A percentile compares a stretch with the other conserved stretches of the same genome.
Conservation (phyloP, 345 rosid genomes). For the Firmiana major region DNA sequence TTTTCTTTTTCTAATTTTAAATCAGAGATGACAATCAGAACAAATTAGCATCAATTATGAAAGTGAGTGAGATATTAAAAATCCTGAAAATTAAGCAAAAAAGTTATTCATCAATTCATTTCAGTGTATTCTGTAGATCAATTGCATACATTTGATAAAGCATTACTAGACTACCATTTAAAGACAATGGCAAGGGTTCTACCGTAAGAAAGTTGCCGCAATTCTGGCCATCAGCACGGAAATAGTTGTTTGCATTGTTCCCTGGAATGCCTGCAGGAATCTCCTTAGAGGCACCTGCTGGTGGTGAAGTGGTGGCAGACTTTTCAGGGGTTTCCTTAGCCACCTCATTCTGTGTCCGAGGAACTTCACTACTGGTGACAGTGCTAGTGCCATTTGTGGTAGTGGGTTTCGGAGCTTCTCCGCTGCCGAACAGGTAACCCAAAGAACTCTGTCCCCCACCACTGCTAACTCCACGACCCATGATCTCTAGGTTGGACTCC, state of each 20-base stretch:
- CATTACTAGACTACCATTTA: not conserved
- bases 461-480: slow-evolving; percentile 86
- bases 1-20: not conserved
- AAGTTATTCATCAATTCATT: not conserved
- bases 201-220: slow-evolving; percentile 75
- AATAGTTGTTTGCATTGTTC: slow-evolving; percentile 57
- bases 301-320: slow-evolving; percentile 25
- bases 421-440: slow-evolving; percentile 74
- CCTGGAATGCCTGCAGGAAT: slow-evolving; percentile 67
- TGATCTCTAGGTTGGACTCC: slow-evolving; percentile 24
- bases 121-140: not conserved
- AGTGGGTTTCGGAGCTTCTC: slow-evolving; percentile 52
- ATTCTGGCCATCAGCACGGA: slow-evolving; percentile 72
- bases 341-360: slow-evolving; percentile 25
- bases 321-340: slow-evolving; percentile 30
- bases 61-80: not conserved
- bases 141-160: not conserved
- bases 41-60: not conserved
- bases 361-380: slow-evolving; percentile 33
- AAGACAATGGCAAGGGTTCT: slow-evolving; percentile 11
- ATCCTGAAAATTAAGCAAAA: not conserved
- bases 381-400: slow-evolving; percentile 12
- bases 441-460: slow-evolving; percentile 92
- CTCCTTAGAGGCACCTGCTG: slow-evolving; percentile 37
- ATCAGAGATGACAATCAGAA: not conserved